These are phyloP conservation scores for Trichoderma sp. DNA, from an alignment of 2,329 filamentous ascomycete genomes.

Conservation along the genomic window DNA sequence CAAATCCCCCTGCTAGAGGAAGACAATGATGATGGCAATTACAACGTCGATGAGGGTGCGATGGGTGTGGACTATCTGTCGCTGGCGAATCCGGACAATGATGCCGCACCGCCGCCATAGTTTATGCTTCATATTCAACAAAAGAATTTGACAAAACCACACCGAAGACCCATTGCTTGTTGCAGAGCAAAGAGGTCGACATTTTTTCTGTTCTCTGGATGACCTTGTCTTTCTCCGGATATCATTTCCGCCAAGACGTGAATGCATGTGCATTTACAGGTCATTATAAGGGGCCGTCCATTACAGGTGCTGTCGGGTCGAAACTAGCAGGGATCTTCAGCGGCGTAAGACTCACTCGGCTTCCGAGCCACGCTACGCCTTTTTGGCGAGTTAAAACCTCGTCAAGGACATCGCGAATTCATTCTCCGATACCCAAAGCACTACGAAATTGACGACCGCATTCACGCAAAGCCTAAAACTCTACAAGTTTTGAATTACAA, in stretches of 20 bases:
- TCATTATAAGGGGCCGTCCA: neutral
- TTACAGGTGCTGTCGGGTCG: neutral
- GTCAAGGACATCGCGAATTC: neutral
- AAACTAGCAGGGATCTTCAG: neutral
- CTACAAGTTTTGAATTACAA: neutral
- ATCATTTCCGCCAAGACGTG: neutral
- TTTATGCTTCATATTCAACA: neutral
- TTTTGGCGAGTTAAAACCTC: neutral
- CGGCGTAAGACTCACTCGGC: conserved; percentile 13
- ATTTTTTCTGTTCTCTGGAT: neutral
- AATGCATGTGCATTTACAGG: neutral
- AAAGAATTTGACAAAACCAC: neutral
- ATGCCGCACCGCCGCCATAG: neutral
- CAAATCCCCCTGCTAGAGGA: conserved; percentile 14
- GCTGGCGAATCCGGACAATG: neutral
- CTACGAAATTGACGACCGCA: neutral
- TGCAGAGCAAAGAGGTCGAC: neutral
- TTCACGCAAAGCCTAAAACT: neutral
- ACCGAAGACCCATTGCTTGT: neutral
- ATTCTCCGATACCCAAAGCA: neutral
- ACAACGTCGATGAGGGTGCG: neutral
- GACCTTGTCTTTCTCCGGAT: neutral
- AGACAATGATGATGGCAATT: neutral
- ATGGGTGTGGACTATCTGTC: conserved; percentile 13
- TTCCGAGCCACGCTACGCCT: neutral